Percentiles rank a stretch among this genome's conserved stretches.
Evolutionary conservation across 176 grass and related monocot species (phyloP).

Genomic region (Hsuehochloa calcarea): DNA sequence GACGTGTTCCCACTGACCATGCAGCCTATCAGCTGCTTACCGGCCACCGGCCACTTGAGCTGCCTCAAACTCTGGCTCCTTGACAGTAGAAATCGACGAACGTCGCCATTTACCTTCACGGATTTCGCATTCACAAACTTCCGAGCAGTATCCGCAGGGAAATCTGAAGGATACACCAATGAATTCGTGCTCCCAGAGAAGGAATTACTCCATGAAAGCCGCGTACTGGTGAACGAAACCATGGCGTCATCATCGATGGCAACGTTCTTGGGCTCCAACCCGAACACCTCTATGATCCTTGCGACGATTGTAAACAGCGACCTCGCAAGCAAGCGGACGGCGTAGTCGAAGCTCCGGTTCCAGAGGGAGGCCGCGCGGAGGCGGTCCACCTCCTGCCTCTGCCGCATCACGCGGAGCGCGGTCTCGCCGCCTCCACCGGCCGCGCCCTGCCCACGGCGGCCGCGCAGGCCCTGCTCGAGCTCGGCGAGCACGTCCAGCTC

Average conservation of each 20-base stretch:
- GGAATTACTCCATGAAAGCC: conserved; percentile 48
- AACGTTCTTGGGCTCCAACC: conserved; percentile 21
- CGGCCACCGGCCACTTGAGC: conserved; percentile 42
- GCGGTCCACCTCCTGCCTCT: conserved; percentile 68
- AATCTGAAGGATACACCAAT: conserved; percentile 47
- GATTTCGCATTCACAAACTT: conserved; percentile 23
- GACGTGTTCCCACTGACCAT: conserved; percentile 41
- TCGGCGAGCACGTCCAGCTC: conserved; percentile 75
- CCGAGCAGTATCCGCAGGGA: neutral
- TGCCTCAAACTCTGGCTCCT: conserved; percentile 50
- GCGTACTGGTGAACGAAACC: neutral
- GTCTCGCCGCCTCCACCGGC: conserved; percentile 4
- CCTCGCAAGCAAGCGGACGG: conserved; percentile 58
- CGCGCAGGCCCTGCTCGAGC: conserved; percentile 53
- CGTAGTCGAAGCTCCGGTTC: conserved; percentile 58
- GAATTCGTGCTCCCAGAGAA: conserved; percentile 20
- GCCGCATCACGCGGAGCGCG: conserved; percentile 48
- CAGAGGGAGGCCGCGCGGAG: conserved; percentile 65
- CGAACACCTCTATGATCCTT: conserved; percentile 56
- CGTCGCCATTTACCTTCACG: neutral
- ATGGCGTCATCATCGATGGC: neutral
- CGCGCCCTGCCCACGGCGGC: conserved; percentile 11
- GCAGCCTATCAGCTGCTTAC: conserved; percentile 52
- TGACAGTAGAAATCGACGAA: conserved; percentile 9
- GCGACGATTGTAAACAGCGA: conserved; percentile 71